Evolutionary conservation across 176 grass and related monocot genomes (phyloP).

Genomic region (Alopecurus myosuroides): DNA sequence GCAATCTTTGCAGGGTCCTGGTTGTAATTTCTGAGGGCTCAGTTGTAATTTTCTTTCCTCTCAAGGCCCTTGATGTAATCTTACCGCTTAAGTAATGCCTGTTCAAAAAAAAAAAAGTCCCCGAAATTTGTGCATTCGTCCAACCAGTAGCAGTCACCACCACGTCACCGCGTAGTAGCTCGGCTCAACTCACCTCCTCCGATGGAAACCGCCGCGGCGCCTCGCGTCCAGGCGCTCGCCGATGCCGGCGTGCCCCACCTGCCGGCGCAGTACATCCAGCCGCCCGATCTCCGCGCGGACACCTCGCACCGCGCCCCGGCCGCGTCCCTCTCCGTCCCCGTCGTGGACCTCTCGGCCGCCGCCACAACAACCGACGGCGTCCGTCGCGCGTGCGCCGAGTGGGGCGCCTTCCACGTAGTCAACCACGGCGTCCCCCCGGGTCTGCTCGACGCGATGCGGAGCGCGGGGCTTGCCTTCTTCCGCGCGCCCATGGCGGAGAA

Average conservation of each 20-base stretch:
- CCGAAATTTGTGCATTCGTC: neutral
- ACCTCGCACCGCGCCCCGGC: neutral
- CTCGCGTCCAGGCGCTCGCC: constrained; percentile 66
- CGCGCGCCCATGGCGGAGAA: constrained; percentile 55
- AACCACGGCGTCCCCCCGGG: constrained; percentile 36
- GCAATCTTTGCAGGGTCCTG: too few relatives aligned
- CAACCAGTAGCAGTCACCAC: neutral
- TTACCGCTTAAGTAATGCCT: too few relatives aligned
- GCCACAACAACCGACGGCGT: constrained; percentile 5
- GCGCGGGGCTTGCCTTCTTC: constrained; percentile 52
- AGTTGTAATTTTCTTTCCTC: too few relatives aligned
- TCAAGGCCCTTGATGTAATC: too few relatives aligned
- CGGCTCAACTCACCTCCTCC: neutral
- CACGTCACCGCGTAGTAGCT: neutral
- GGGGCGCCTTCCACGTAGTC: constrained; percentile 79
- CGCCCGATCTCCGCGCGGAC: constrained; percentile 30
- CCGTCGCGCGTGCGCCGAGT: constrained; percentile 43
- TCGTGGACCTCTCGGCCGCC: constrained; percentile 46
- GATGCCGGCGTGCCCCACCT: constrained; percentile 45
- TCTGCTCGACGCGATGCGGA: constrained; percentile 57
- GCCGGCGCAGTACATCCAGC: constrained; percentile 65
- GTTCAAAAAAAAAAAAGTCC: too few relatives aligned
- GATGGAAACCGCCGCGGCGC: too few relatives aligned
- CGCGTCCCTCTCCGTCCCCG: constrained; percentile 23
- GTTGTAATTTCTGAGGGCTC: too few relatives aligned